A percentile compares a stretch with the other conserved stretches of the same genome.
phyloP scores from a whole-genome alignment of 495 filamentous ascomycete genomes.

The Penicillium chermesinum region DNA sequence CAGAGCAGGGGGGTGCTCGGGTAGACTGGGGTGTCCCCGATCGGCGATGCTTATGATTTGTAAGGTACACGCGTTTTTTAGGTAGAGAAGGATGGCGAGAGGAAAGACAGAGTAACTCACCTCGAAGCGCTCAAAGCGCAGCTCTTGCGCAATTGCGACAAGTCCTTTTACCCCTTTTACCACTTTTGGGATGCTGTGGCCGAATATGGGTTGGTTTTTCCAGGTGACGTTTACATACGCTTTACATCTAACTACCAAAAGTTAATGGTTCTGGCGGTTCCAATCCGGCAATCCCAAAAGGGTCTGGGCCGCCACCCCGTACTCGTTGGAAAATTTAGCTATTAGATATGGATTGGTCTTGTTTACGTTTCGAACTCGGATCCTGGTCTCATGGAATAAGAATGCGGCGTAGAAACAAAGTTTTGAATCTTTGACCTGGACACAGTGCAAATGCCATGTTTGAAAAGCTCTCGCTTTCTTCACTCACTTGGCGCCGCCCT shows the following conservation, averaged over 20 bases:
- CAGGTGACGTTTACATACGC: background rate
- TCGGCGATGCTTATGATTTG: background rate
- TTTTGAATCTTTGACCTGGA: too few species aligned
- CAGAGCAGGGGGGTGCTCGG: slow-evolving; percentile 6
- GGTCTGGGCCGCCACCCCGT: too few species aligned
- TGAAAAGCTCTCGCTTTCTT: too few species aligned
- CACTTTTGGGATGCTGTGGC: background rate
- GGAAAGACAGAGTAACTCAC: background rate
- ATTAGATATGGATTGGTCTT: too few species aligned
- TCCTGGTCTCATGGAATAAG: too few species aligned
- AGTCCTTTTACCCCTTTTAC: background rate
- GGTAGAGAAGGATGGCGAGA: background rate
- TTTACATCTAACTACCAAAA: background rate
- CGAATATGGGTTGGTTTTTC: background rate
- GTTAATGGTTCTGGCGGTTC: too few species aligned
- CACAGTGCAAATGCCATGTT: too few species aligned
- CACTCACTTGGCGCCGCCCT: background rate
- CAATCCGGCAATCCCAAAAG: too few species aligned
- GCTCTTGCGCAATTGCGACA: background rate
- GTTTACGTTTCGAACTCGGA: too few species aligned
- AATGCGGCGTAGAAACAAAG: too few species aligned
- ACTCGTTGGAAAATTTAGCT: too few species aligned
- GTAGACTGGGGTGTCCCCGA: slow-evolving; percentile 5
- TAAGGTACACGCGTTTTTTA: background rate
- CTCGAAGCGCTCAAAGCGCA: background rate